Conservation (phyloP, 1,284 basidiomycete genomes). For the Caloboletus inedulis region DNA sequence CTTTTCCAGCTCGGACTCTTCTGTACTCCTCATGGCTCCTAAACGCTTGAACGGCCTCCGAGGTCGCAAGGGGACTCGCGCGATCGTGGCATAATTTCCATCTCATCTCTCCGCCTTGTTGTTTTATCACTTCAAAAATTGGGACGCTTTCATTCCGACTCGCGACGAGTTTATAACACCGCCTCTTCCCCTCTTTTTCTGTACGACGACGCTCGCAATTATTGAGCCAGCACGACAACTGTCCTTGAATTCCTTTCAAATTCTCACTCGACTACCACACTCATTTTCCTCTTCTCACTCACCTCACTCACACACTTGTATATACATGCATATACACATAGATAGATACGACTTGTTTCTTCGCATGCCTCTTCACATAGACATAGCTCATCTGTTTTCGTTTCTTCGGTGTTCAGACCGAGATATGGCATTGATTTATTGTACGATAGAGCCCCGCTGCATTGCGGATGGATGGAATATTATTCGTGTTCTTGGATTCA, state of each 20-base stretch:
- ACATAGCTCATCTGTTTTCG: slow-evolving; percentile 15
- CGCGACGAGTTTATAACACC: slow-evolving; percentile 16
- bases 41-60: slow-evolving; percentile 15
- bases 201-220: slow-evolving; percentile 14
- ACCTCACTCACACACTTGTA: slow-evolving; percentile 35
- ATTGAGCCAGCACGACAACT: slow-evolving; percentile 23
- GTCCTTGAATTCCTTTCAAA: slow-evolving; percentile 18
- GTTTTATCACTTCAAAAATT: slow-evolving; percentile 5
- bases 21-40: slow-evolving; percentile 32
- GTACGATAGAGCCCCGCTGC: slow-evolving; percentile 29
- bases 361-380: slow-evolving; percentile 31
- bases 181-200: slow-evolving; percentile 1
- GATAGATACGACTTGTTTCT: slow-evolving; percentile 27
- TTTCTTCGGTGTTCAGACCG: slow-evolving; percentile 9
- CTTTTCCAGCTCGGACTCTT: slow-evolving; percentile 27
- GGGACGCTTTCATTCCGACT: slow-evolving; percentile 20
- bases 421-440: slow-evolving; percentile 37
- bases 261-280: slow-evolving; percentile 24
- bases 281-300: slow-evolving; percentile 21
- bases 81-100: slow-evolving; percentile 13
- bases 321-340: slow-evolving; percentile 41
- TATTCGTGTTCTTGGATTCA: slow-evolving; percentile 30
- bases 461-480: slow-evolving; percentile 34
- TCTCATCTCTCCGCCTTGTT: neutral
- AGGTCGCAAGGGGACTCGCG: slow-evolving; percentile 15